phyloP scores from a whole-genome alignment of 2,329 filamentous ascomycete species.

The Aspergillus proliferans region DNA sequence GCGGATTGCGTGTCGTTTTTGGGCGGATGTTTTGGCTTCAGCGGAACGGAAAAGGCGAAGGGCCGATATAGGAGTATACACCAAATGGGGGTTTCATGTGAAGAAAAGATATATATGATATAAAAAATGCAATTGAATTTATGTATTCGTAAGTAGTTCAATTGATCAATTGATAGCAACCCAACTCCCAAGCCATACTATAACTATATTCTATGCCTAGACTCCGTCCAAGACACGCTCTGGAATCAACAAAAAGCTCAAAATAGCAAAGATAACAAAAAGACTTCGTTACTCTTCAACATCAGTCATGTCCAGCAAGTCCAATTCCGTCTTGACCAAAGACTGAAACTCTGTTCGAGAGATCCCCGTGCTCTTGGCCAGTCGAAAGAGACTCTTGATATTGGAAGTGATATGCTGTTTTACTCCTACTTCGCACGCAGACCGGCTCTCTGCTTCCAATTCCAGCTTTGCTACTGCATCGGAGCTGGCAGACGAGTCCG shows the following conservation, averaged over 20 bases:
- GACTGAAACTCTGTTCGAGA: constrained; percentile 53
- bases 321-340: constrained; percentile 54
- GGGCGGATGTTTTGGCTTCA: not conserved
- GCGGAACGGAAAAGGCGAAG: constrained; percentile 19
- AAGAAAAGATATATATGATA: no score
- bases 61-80: constrained; percentile 15
- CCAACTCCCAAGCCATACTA: no score
- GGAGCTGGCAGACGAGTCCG: constrained; percentile 38
- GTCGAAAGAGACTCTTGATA: constrained; percentile 57
- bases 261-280: not conserved
- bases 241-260: constrained; percentile 1
- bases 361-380: constrained; percentile 55
- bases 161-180: no score
- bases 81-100: not conserved
- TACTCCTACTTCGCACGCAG: constrained; percentile 54
- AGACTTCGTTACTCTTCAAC: constrained; percentile 28
- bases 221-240: not conserved
- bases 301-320: constrained; percentile 52
- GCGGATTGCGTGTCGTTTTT: constrained; percentile 1
- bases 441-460: constrained; percentile 45
- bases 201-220: no score
- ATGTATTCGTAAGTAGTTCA: no score
- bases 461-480: constrained; percentile 51
- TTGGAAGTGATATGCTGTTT: constrained; percentile 59
- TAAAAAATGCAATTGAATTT: no score